Percentiles rank a stretch among this genome's conserved stretches.
Evolutionary conservation across 2,329 filamentous ascomycete species (phyloP).

Genomic region (Botrytis cinerea): DNA sequence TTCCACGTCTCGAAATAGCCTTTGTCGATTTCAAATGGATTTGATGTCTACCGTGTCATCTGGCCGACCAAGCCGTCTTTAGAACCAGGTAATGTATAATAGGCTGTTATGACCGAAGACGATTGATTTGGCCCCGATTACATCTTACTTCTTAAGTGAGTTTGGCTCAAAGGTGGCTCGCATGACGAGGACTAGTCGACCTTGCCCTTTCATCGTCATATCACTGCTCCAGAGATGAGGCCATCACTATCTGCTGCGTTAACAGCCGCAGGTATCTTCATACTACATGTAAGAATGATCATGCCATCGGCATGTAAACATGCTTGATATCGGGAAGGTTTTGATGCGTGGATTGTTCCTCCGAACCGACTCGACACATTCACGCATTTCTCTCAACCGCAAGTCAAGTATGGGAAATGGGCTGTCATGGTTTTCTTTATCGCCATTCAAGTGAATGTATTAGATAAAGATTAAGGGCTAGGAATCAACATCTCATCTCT

Average conservation of each 20-base stretch:
- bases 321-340: constrained; percentile 45
- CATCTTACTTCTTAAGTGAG: constrained; percentile 51
- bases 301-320: constrained; percentile 49
- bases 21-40: not conserved
- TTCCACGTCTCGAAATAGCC: not conserved
- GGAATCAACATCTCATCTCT: not conserved
- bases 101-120: constrained; percentile 41
- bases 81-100: not conserved
- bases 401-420: not conserved
- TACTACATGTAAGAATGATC: constrained; percentile 51
- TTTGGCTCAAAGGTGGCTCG: constrained; percentile 50
- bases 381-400: not conserved
- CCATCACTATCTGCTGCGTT: constrained; percentile 48
- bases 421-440: not conserved
- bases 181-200: constrained; percentile 46
- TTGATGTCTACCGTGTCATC: not conserved
- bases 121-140: constrained; percentile 45
- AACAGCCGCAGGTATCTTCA: constrained; percentile 51
- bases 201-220: constrained; percentile 50
- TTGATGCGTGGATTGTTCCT: not conserved
- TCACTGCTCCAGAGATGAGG: constrained; percentile 49
- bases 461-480: not conserved
- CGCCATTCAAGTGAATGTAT: not conserved
- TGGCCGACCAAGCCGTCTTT: not conserved
- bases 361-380: not conserved